Base-by-base conservation (phyloP, 352 stramenopile genomes). In the Phytopythium kandeliae region DNA sequence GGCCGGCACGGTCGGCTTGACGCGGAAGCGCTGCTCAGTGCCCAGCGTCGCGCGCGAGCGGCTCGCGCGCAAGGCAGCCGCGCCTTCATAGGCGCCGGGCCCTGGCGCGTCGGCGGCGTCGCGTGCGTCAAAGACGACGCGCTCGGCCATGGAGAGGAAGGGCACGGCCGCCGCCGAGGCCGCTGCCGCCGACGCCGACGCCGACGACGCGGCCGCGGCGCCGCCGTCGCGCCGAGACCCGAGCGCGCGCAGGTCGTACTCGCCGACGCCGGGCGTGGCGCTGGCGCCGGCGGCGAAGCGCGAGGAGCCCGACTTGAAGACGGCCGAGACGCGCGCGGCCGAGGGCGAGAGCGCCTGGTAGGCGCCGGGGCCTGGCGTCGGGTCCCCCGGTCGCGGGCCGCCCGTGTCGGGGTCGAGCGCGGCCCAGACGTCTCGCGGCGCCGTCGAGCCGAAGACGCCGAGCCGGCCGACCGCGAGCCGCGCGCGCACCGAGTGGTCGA, bases 381-480 rank as follows among this genome's bases (percentile, higher is more conserved):
- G 54, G 13, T 77, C 73, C 22, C 24, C 34, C 22, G 43, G 47
- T 21, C 4, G 86, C 60, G 2, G 58, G 21, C 45, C 45, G 30
- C 45, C 45, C 47, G 49, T 85, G 31, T 71, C 62, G 21, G 58
- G 65, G 43, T 81, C 73, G 30, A 87, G 62, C 3, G 71, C 62
- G 8, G 74, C 74, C 80, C 78, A 91, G 6, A 91, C 62, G 35
- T 79, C 71, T n/a, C 80, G 71, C 55, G 88, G 77, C 1, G 80
- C 81, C 3, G 69, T 91, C 13, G 78, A 78, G n/a, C 80, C 80
- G 55, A 91, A 91, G 17, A 86, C 67, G 26, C 80, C 78, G 41
- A 81, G 79, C 38, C 80, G 74, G 2, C 80, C 80, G 17, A 89
- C 68, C 9, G 62, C 65, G 12, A 81, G 59, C 33, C 74, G 75